Percentiles rank a stretch among this genome's conserved stretches.
These are phyloP conservation scores for Sarocladium kiliense DNA, from an alignment of 2,329 filamentous ascomycete genomes.

Conservation along the genomic window DNA sequence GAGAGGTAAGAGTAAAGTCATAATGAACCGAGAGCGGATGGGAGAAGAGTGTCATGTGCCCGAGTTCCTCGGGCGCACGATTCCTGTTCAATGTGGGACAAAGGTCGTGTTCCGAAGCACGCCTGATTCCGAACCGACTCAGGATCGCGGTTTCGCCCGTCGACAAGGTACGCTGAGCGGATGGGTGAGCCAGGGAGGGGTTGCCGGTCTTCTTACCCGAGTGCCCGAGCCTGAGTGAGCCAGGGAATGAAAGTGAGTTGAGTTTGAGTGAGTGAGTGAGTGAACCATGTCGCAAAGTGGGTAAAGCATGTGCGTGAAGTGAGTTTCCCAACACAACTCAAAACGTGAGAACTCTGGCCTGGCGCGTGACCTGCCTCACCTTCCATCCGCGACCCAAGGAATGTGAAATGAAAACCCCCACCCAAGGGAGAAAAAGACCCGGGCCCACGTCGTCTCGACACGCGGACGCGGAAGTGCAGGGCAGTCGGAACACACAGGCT, in stretches of 20 bases:
- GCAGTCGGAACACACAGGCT: not conserved
- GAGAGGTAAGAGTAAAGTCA: not conserved
- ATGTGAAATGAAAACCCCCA: not conserved
- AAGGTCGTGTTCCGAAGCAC: not conserved
- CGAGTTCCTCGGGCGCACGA: not conserved
- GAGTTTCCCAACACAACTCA: not conserved
- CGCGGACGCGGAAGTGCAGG: not conserved
- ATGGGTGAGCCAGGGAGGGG: not conserved
- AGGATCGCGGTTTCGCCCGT: constrained; percentile 1
- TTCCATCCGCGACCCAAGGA: not conserved
- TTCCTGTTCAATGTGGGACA: not conserved
- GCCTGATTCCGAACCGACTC: not conserved
- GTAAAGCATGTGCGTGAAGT: not conserved
- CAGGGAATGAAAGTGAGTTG: not conserved
- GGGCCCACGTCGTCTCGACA: not conserved
- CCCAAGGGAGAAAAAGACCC: not conserved
- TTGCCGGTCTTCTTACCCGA: not conserved
- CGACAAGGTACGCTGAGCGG: not conserved
- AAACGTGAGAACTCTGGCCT: constrained; percentile 4
- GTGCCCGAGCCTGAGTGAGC: not conserved
- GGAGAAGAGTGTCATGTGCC: not conserved
- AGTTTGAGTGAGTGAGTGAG: not conserved
- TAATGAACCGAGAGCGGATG: not conserved
- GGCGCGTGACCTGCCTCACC: constrained; percentile 6
- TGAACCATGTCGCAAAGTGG: not conserved